Conservation (phyloP, 371 early-diverging fungal species). For the Mortierella sp. region DNA sequence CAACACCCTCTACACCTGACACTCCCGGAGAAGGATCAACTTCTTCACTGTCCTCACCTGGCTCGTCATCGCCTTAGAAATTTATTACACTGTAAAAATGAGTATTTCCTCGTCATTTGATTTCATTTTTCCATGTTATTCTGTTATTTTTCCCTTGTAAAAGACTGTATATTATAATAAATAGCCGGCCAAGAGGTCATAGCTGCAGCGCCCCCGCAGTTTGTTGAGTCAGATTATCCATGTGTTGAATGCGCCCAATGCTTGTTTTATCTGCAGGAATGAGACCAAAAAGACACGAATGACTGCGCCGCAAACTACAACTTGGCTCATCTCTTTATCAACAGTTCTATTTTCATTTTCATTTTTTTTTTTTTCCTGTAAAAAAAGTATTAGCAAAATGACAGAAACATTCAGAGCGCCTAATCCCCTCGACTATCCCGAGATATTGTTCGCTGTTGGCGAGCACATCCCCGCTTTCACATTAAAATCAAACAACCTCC, state of each 20-base stretch:
- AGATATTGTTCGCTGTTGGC: constrained; percentile 9
- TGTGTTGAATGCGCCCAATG: too few relatives aligned
- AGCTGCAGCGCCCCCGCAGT: constrained; percentile 1
- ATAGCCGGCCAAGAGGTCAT: background rate
- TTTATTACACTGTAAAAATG: background rate
- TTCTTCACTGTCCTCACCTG: constrained; percentile 19
- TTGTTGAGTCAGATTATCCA: constrained; percentile 4
- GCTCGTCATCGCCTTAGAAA: constrained; percentile 12
- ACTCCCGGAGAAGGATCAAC: constrained; percentile 13
- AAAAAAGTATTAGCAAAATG: background rate
- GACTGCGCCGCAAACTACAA: background rate
- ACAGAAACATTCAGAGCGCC: background rate
- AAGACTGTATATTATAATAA: constrained; percentile 2
- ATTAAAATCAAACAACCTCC: background rate
- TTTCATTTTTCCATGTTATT: background rate
- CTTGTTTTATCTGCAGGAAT: too few relatives aligned
- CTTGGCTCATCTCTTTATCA: too few relatives aligned
- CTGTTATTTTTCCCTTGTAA: background rate
- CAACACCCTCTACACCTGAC: background rate
- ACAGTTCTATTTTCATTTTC: too few relatives aligned
- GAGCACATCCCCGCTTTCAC: background rate
- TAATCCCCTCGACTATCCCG: constrained; percentile 1
- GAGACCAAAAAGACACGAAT: background rate
- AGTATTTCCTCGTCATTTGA: background rate
- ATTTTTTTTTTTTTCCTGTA: background rate